Conservation (phyloP, 805 yeast species). For the Saturnispora saitoi region DNA sequence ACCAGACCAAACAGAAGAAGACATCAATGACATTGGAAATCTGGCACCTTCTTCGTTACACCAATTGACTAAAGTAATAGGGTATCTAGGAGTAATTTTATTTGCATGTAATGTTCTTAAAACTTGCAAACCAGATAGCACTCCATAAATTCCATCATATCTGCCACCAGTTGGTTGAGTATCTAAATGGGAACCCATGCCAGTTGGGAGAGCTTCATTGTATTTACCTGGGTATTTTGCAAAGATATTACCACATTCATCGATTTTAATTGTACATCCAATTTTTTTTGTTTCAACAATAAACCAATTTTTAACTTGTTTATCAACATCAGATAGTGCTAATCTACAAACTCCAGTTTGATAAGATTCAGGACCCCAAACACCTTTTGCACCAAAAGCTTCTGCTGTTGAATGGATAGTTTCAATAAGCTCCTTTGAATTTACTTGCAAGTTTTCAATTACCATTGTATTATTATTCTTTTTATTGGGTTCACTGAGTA, state of each 20-base stretch:
- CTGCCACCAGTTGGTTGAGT: constrained; percentile 77
- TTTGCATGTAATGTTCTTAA: constrained; percentile 56
- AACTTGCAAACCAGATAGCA: constrained; percentile 57
- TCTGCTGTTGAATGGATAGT: constrained; percentile 56
- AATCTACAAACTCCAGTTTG: constrained; percentile 64
- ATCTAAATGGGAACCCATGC: constrained; percentile 66
- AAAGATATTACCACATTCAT: constrained; percentile 62
- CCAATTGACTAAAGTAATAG: constrained; percentile 61
- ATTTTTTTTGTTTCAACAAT: constrained; percentile 39
- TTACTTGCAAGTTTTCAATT: constrained; percentile 9
- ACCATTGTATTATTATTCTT: background rate
- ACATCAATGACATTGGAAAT: constrained; percentile 60
- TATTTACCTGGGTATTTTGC: constrained; percentile 52
- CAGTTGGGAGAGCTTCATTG: constrained; percentile 43
- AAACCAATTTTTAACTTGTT: constrained; percentile 60
- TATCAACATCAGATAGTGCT: constrained; percentile 55
- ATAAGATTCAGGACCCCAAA: constrained; percentile 48
- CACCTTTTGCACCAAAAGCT: constrained; percentile 51
- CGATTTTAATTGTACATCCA: constrained; percentile 53
- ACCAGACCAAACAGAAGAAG: constrained; percentile 63
- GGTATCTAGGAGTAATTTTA: constrained; percentile 50
- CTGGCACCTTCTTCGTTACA: constrained; percentile 76
- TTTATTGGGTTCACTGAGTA: too few species aligned
- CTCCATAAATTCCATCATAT: constrained; percentile 68
- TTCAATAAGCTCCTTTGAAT: constrained; percentile 30